These are phyloP conservation scores for Kazachstania viticola DNA, from an alignment of 805 yeast species.

Conservation along the genomic window DNA sequence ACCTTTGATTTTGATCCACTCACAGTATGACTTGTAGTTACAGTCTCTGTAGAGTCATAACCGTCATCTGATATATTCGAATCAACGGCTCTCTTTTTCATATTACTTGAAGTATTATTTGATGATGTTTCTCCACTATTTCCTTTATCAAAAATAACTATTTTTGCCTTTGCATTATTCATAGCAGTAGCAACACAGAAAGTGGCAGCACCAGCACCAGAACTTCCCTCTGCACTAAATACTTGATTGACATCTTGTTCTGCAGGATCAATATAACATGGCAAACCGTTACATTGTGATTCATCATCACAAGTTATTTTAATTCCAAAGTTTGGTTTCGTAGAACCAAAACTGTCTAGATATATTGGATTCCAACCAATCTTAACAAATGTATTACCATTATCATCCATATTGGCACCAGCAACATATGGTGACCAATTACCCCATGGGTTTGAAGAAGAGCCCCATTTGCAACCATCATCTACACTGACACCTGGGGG, in stretches of 20 bases:
- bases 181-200: constrained; percentile 77
- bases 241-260: constrained; percentile 47
- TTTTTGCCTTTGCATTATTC: constrained; percentile 48
- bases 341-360: constrained; percentile 47
- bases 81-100: not conserved
- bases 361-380: constrained; percentile 89
- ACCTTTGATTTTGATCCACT: too few species aligned
- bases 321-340: constrained; percentile 57
- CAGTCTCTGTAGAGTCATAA: too few species aligned
- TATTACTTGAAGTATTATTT: not conserved
- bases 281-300: constrained; percentile 57
- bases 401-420: constrained; percentile 71
- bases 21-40: too few species aligned
- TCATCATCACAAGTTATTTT: constrained; percentile 63
- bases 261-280: constrained; percentile 76
- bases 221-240: constrained; percentile 29
- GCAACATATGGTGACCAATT: constrained; percentile 94
- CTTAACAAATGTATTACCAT: constrained; percentile 65
- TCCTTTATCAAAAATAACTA: constrained; percentile 47
- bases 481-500: constrained; percentile 67
- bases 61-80: too few species aligned
- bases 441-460: constrained; percentile 54
- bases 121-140: not conserved
- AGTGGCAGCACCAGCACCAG: constrained; percentile 57
- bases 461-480: constrained; percentile 83